These are phyloP conservation scores for Pythium pyrilobum DNA, from an alignment of 352 stramenopile species.

Conservation along the genomic window DNA sequence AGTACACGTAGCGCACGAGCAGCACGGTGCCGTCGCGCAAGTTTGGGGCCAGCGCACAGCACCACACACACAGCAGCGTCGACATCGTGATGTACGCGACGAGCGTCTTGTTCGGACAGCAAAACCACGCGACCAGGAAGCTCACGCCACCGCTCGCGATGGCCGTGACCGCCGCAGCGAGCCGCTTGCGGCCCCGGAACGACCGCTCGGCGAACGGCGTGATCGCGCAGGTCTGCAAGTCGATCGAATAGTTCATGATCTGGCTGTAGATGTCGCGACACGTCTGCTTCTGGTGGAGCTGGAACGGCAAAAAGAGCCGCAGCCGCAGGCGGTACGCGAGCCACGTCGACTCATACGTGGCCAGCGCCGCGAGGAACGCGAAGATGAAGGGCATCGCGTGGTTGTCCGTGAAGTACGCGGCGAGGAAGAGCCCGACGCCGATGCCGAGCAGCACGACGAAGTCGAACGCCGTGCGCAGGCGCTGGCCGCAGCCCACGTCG, in stretches of 20 bases:
- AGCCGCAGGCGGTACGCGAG: constrained; percentile 49
- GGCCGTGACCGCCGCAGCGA: constrained; percentile 22
- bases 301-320: constrained; percentile 55
- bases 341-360: constrained; percentile 55
- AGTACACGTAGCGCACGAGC: constrained; percentile 43
- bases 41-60: constrained; percentile 37
- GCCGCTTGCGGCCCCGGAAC: constrained; percentile 24
- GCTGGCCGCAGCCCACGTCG: constrained; percentile 12
- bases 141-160: constrained; percentile 3
- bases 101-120: constrained; percentile 11
- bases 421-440: constrained; percentile 26
- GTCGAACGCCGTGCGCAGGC: constrained; percentile 28
- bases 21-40: constrained; percentile 37
- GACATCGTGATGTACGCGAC: constrained; percentile 39
- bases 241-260: constrained; percentile 65
- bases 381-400: constrained; percentile 46
- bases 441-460: constrained; percentile 28
- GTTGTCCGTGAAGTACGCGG: constrained; percentile 30
- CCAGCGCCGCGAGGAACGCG: constrained; percentile 33
- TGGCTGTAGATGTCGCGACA: constrained; percentile 59
- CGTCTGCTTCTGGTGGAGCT: constrained; percentile 65
- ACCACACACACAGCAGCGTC: constrained; percentile 32
- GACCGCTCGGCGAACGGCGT: constrained; percentile 41
- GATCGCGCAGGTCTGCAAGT: constrained; percentile 46
- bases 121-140: constrained; percentile 5